Percentiles rank a stretch among this genome's conserved stretches.
These are phyloP conservation scores for Naganishia albida DNA, from an alignment of 1,284 basidiomycete species.

Conservation along the genomic window DNA sequence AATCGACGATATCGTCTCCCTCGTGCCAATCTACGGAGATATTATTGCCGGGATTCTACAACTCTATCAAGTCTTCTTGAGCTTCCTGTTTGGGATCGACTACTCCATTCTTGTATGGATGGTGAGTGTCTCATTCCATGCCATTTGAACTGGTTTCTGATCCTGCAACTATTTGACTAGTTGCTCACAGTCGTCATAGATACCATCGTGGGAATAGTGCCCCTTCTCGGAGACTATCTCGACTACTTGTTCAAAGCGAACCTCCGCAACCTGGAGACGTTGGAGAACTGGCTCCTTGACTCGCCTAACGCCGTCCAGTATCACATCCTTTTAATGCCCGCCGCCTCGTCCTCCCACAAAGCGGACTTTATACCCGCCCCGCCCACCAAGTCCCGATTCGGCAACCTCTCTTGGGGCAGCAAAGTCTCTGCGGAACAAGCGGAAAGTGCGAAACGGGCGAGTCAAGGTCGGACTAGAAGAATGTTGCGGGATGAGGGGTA, in stretches of 20 bases:
- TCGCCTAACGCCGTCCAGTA: slow-evolving; percentile 37
- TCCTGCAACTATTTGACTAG: slow-evolving; percentile 35
- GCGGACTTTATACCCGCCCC: slow-evolving; percentile 45
- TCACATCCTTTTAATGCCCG: slow-evolving; percentile 54
- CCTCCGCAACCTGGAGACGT: slow-evolving; percentile 47
- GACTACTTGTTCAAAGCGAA: slow-evolving; percentile 56
- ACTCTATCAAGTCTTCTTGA: slow-evolving; percentile 53
- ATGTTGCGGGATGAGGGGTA: slow-evolving; percentile 48
- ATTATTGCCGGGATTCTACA: slow-evolving; percentile 49
- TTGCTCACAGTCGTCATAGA: slow-evolving; percentile 49
- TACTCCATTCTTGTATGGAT: slow-evolving; percentile 43
- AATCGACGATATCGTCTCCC: slow-evolving; percentile 53
- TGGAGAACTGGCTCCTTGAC: slow-evolving; percentile 46
- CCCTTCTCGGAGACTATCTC: slow-evolving; percentile 51
- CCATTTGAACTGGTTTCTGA: not conserved
- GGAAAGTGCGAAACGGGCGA: slow-evolving; percentile 37
- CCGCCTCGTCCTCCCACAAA: slow-evolving; percentile 36
- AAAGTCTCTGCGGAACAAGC: slow-evolving; percentile 32
- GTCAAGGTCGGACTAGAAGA: slow-evolving; percentile 45
- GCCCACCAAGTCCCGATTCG: slow-evolving; percentile 19
- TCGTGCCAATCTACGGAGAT: slow-evolving; percentile 54
- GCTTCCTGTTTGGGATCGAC: slow-evolving; percentile 50
- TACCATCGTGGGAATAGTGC: slow-evolving; percentile 50
- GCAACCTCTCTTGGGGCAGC: slow-evolving; percentile 20
- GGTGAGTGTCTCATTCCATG: slow-evolving; percentile 39